Evolutionary conservation across 306 rosid species (phyloP), one percentile per base, ranked within the genome.

Genomic region (apple (Malus domestica)): DNA sequence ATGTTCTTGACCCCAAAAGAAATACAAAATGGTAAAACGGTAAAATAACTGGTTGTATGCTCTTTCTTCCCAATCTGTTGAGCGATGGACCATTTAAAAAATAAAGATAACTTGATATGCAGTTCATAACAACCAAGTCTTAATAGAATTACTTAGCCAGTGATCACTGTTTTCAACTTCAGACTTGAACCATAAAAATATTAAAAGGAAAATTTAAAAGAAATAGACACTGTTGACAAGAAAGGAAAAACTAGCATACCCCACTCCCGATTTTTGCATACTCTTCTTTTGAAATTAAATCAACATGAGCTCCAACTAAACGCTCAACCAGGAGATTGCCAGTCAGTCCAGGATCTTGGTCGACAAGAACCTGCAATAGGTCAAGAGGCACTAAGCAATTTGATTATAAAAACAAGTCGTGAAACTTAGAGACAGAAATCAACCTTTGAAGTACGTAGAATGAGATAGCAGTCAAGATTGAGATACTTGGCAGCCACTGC

Each of bases 241-340:
- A 72, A 80, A 60, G 59, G 65, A 76, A 75, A 73, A 60, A 73
- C 33, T 68, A 38, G 64, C 92, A 42, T 49, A 95, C 98, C 89
- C 68, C 87, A 77, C 96, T 88, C 35, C 99, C 96, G 67, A 92
- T 76, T 82, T 85, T 85, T 4, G 89, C 80, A 58, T 90, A 95
- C 55, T 92, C 99, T 86, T 92, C 88, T 80, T 92, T 89, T 19
- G 97, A 92, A 75, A 95, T 80, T 46, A 95, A 87, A 19, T 95
- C 83, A 25, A 95, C 59, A 77, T 87, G 84, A 76, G 99, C 99
- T 82, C 97, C 99, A 51, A 86, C 91, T 79, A 95, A 70, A 67
- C 97, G 97, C 83, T 90, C 99, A 65, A 95, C 91, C 16, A 95
- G 89, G 57, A 95, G 97, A 78, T 95, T 95, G 62, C 97, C 98